A percentile compares a stretch with the other conserved stretches of the same genome.
Evolutionary conservation across 2,329 filamentous ascomycete genomes (phyloP).

Genomic region (Ophiocordyceps sinensis): DNA sequence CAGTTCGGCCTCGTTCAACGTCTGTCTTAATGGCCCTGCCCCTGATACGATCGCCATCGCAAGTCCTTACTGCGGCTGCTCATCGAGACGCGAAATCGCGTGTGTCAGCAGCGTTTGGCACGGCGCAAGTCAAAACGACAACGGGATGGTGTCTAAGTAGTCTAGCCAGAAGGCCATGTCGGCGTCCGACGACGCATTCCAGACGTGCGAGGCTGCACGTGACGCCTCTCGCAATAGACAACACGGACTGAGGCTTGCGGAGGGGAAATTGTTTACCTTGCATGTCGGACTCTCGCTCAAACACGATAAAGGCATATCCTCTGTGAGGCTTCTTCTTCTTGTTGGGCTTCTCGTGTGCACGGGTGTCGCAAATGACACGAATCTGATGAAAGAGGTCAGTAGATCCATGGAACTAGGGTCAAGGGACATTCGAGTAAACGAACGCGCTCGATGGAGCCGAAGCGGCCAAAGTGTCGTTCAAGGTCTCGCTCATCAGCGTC

Average conservation of each 20-base stretch:
- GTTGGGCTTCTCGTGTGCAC: constrained; percentile 51
- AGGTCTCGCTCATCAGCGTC: constrained; percentile 80
- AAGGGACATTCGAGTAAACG: constrained; percentile 12
- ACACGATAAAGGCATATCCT: constrained; percentile 94
- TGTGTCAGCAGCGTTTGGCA: constrained; percentile 59
- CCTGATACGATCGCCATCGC: constrained; percentile 83
- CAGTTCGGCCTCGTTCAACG: constrained; percentile 88
- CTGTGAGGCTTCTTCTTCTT: constrained; percentile 72
- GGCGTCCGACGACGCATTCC: too few species aligned
- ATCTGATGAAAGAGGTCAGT: constrained; percentile 41
- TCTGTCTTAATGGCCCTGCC: constrained; percentile 87
- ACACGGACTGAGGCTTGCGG: neutral
- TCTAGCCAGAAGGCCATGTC: too few species aligned
- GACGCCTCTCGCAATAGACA: neutral
- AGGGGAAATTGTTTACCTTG: constrained; percentile 55
- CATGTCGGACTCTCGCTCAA: constrained; percentile 96
- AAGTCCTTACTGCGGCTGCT: constrained; percentile 76
- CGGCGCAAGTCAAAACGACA: too few species aligned
- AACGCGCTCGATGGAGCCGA: constrained; percentile 87
- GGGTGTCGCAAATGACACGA: constrained; percentile 69
- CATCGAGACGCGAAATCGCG: constrained; percentile 30
- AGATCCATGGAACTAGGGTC: neutral
- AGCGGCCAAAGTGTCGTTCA: constrained; percentile 84
- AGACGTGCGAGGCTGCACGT: neutral
- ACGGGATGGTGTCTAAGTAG: too few species aligned